Base-by-base conservation (phyloP, 1,139 yeast species). In the Sugiyamaella novakii region DNA sequence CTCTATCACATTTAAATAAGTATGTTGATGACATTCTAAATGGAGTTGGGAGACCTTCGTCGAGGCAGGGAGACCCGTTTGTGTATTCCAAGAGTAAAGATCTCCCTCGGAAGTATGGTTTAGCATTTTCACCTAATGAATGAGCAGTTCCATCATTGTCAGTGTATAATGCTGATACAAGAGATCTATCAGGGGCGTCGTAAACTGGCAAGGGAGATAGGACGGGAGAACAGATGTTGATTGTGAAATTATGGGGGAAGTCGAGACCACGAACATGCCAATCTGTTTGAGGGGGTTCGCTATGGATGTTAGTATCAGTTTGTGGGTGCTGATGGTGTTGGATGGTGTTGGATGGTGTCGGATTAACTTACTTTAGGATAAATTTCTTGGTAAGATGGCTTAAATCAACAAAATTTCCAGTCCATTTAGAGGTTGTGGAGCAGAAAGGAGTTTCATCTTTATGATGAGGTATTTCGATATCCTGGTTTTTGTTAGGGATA, bases 1-100 rank as follows among this genome's bases (percentile, higher is more conserved):
- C 92, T 51, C 86, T 75, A 65, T 88, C 96, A 67, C 96, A 89
- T 12, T 84, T 79, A 59, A 89, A 87, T 12, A 87, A 77, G 44
- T 89, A 67, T 3, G 87, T 68, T 1, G 95, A 79, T 3, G 92
- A 80, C 61, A 79, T 83, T 44, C 79, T 71, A 50, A 79, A 56
- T 10, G 67, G 67, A 28, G 76, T 74, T 1, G 78, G 82, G 27
- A 72, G 64, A 1, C 71, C 72, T 11, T 54, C 46, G 43, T 70
- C 70, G 10, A 76, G 72, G 67, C 97, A 89, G 54, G 72, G 77
- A 21, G 88, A 80, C 2, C 96, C 96, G 59, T 80, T 77, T 36
- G 71, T 76, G 66, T 89, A 89, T 31, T 83, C 83, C 54, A 89
- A 66, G 0, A 87, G 77, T 50, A 89, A 66, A 62, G 85, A 85